These are phyloP conservation scores for Kokia cookei DNA, from an alignment of 441 rosid genomes.

Conservation along the genomic window DNA sequence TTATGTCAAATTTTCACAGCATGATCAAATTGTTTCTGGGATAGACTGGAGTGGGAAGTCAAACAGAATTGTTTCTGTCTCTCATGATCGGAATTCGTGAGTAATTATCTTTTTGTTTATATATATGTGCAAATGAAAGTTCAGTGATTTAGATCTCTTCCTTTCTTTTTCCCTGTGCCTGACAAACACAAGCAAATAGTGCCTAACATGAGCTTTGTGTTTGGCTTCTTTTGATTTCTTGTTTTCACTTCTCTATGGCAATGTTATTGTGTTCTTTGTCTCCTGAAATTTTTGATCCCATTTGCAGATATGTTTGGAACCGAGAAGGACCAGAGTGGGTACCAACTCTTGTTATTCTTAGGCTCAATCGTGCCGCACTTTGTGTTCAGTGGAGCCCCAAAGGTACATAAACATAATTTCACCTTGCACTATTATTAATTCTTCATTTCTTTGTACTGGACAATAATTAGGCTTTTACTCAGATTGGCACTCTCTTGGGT, in stretches of 20 bases:
- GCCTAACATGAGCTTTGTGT: background rate
- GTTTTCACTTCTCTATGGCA: background rate
- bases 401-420: constrained; percentile 38
- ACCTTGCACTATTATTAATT: background rate
- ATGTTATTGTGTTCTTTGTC: constrained; percentile 8
- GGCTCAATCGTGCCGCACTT: constrained; percentile 96
- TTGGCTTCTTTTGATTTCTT: background rate
- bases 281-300: constrained; percentile 5
- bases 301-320: constrained; percentile 86
- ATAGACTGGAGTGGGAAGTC: constrained; percentile 92
- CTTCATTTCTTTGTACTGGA: background rate
- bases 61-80: constrained; percentile 82
- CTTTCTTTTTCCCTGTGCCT: background rate
- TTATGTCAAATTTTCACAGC: constrained; percentile 36
- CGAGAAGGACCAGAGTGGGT: constrained; percentile 88
- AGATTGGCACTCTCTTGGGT: background rate
- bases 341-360: constrained; percentile 90
- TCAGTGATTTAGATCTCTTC: background rate
- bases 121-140: background rate
- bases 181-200: background rate
- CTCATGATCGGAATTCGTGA: constrained; percentile 98
- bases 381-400: constrained; percentile 96
- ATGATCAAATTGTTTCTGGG: constrained; percentile 94
- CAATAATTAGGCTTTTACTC: background rate
- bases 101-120: constrained; percentile 23